These are phyloP conservation scores for Fusarium sp. DNA, from an alignment of 2,329 filamentous ascomycete genomes.

Conservation along the genomic window DNA sequence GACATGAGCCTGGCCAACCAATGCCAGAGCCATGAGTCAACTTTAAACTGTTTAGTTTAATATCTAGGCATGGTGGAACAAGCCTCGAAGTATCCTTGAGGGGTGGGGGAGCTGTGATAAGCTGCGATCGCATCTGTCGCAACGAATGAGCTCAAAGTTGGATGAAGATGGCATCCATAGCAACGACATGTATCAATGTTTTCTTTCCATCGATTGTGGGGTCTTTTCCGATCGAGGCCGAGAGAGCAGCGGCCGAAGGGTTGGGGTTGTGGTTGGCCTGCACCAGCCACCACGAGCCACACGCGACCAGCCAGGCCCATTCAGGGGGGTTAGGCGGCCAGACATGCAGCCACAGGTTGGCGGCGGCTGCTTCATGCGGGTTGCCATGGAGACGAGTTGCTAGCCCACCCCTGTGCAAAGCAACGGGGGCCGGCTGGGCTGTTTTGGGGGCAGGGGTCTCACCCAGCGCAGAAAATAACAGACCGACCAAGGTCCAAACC, in stretches of 20 bases:
- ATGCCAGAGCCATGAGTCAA: background rate
- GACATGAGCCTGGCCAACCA: background rate
- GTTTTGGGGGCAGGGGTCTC: slow-evolving; percentile 41
- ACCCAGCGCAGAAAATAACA: slow-evolving; percentile 40
- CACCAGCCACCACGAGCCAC: slow-evolving; percentile 33
- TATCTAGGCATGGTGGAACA: background rate
- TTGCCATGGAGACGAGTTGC: slow-evolving; percentile 37
- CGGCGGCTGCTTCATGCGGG: slow-evolving; percentile 5
- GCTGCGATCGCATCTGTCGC: background rate
- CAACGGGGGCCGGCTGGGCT: slow-evolving; percentile 28
- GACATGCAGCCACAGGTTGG: slow-evolving; percentile 15
- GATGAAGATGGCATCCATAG: background rate
- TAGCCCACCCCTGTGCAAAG: slow-evolving; percentile 19
- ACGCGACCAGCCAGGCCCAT: background rate
- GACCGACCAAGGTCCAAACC: slow-evolving; percentile 14
- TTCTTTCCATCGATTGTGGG: background rate
- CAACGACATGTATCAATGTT: background rate
- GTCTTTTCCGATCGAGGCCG: background rate
- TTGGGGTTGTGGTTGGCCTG: background rate
- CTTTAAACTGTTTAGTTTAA: background rate
- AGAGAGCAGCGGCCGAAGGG: background rate
- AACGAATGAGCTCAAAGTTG: background rate
- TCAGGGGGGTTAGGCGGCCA: slow-evolving; percentile 5
- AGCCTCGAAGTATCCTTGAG: background rate
- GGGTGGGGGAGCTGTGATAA: background rate